phyloP scores from a whole-genome alignment of 2,329 filamentous ascomycete species.

The Neophaeococcomyces mojaviensis region DNA sequence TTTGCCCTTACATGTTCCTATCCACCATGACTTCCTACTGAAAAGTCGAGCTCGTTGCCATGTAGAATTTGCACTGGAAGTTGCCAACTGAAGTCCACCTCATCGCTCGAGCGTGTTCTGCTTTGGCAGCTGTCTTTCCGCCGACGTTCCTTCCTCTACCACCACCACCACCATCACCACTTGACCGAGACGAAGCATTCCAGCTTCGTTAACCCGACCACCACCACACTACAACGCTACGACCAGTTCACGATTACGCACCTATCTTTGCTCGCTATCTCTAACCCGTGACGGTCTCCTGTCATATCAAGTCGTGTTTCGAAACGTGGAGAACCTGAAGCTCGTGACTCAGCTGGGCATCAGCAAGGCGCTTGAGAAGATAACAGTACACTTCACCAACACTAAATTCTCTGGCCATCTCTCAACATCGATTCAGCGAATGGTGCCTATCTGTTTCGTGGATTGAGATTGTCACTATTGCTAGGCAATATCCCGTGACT shows the following conservation, averaged over 20 bases:
- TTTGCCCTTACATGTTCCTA: conserved; percentile 1
- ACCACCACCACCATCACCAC: background rate
- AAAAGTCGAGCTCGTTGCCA: conserved; percentile 6
- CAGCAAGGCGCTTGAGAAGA: background rate
- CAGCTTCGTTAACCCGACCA: conserved; percentile 9
- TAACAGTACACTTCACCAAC: too few species aligned
- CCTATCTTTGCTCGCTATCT: conserved; percentile 6
- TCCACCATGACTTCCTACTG: conserved; percentile 9
- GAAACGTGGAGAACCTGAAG: background rate
- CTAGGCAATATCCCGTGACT: conserved; percentile 7
- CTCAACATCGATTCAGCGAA: background rate
- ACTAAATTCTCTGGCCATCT: too few species aligned
- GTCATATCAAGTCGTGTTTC: background rate
- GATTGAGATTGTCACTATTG: conserved; percentile 1
- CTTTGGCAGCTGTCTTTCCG: conserved; percentile 8
- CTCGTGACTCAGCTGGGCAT: background rate
- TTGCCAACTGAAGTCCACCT: conserved; percentile 9
- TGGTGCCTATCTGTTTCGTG: conserved; percentile 1
- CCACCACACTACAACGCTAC: conserved; percentile 3
- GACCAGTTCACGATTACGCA: conserved; percentile 5
- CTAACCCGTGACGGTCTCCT: conserved; percentile 5
- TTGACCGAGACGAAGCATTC: conserved; percentile 5
- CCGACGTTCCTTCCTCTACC: conserved; percentile 9
- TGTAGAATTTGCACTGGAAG: conserved; percentile 8
- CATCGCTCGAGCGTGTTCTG: conserved; percentile 8